Percentiles rank a stretch among this genome's conserved stretches.
phyloP scores from a whole-genome alignment of 352 stramenopile species.

The Globisporangium splendens region DNA sequence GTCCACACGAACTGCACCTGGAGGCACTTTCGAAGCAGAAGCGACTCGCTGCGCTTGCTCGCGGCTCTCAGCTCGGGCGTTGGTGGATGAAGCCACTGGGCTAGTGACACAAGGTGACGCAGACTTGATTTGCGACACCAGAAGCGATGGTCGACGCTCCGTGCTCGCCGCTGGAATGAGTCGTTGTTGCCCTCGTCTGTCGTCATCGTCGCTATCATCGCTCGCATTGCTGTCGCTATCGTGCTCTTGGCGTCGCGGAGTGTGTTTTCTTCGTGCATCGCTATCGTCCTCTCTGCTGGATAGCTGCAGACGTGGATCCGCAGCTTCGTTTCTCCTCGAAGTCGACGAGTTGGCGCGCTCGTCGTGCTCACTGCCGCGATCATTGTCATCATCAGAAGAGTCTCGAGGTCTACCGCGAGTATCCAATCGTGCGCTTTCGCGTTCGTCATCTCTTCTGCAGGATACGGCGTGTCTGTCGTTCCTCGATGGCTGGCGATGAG shows the following conservation, averaged over 20 bases:
- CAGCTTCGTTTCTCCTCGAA: background rate
- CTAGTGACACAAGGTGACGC: slow-evolving; percentile 18
- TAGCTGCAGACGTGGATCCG: background rate
- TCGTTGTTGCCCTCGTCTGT: slow-evolving; percentile 5
- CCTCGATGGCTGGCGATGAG: background rate
- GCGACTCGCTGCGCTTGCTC: slow-evolving; percentile 7
- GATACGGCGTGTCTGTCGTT: background rate
- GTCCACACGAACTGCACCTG: slow-evolving; percentile 7
- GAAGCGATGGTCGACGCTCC: slow-evolving; percentile 21
- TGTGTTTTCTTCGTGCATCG: background rate
- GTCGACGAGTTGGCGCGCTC: background rate
- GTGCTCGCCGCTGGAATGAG: slow-evolving; percentile 7
- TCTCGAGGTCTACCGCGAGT: background rate
- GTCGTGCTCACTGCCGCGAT: background rate
- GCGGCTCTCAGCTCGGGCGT: background rate
- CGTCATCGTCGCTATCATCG: slow-evolving; percentile 14
- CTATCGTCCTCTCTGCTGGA: background rate
- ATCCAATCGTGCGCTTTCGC: background rate
- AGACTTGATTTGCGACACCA: slow-evolving; percentile 65
- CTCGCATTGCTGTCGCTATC: slow-evolving; percentile 2
- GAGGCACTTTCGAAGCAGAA: slow-evolving; percentile 5
- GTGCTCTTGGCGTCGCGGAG: background rate
- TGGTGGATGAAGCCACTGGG: too few relatives aligned
- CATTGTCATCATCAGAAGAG: background rate
- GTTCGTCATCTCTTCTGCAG: background rate